Evolutionary conservation across 176 grass and related monocot species (phyloP).

Genomic region (Oryza coarctata): DNA sequence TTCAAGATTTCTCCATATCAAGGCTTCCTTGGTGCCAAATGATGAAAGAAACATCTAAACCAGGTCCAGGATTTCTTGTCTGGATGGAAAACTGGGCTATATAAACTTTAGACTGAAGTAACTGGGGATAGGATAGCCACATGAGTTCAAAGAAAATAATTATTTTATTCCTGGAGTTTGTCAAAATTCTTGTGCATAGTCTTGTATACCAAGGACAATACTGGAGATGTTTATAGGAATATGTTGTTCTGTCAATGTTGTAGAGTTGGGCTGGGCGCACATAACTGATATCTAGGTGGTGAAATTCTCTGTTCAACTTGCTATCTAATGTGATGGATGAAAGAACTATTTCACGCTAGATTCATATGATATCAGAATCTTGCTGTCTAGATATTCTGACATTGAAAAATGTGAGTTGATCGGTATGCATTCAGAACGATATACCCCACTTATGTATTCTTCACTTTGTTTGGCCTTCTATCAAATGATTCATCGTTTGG

Average conservation of each 20-base stretch:
- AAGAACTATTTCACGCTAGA: neutral
- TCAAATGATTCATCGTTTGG: neutral
- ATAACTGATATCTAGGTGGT: neutral
- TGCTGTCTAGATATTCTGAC: neutral
- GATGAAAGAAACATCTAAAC: neutral
- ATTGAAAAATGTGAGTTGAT: slow-evolving; percentile 5
- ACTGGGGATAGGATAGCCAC: neutral
- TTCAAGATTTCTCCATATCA: neutral
- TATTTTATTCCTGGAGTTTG: neutral
- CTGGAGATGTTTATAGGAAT: neutral
- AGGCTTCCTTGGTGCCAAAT: neutral
- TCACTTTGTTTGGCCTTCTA: neutral
- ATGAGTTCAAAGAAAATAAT: neutral
- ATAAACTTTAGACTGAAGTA: slow-evolving; percentile 2
- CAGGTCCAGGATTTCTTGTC: neutral
- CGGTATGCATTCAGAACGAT: slow-evolving; percentile 14
- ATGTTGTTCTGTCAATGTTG: neutral
- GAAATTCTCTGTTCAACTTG: slow-evolving; percentile 4
- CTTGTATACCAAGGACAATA: neutral
- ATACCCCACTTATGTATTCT: neutral
- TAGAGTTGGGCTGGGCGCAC: neutral
- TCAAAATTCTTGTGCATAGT: neutral
- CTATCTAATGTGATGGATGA: neutral
- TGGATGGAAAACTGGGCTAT: neutral
- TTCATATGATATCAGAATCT: neutral